Evolutionary conservation across 257 asterid genomes (phyloP), one percentile per base, ranked within the genome.

Genomic region (Capsicum chinense): DNA sequence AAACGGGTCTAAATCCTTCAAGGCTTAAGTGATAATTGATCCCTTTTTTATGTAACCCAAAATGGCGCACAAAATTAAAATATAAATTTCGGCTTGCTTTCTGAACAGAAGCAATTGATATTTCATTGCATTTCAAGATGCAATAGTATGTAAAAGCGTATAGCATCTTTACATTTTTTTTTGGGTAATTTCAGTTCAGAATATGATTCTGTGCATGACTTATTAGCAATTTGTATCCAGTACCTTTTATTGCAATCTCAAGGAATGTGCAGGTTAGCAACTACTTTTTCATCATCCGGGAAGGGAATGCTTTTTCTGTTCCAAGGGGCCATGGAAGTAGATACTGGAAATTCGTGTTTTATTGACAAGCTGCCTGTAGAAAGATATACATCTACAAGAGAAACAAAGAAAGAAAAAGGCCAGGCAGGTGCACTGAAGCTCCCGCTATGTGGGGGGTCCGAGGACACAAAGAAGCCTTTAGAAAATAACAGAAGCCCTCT

Each of bases 261-360:
- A 64, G 80, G 56, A 52, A 66, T 83, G 69, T 19, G 57, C 71
- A 85, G 84, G 74, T 57, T 5, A 74, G 70, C 56, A 50, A 54
- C 84, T 83, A 79, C 73, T 59, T 60, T 9, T 35, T 78, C 47
- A 54, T 78, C 33, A 50, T 68, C 26, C 0, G 9, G 63, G 64
- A 86, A 87, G 93, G 97, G 93, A 86, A 91, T 92, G 93, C 70
- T 91, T 88, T 84, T 88, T 85, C 85, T 48, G 81, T 80, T 83
- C 57, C 56, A 74, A 84, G 64, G 85, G 85, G 74, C 83, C 16
- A 93, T 87, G 94, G 94, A 94, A 82, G 88, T 85, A 84, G 84
- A 87, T 56, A 88, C 82, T 74, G 87, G 87, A 88, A 89, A 82
- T 87, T 83, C 87, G 84, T 82, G 35, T 70, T 84, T 86, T 91